phyloP scores from a whole-genome alignment of 257 asterid genomes.

The Solanum habrochaites region DNA sequence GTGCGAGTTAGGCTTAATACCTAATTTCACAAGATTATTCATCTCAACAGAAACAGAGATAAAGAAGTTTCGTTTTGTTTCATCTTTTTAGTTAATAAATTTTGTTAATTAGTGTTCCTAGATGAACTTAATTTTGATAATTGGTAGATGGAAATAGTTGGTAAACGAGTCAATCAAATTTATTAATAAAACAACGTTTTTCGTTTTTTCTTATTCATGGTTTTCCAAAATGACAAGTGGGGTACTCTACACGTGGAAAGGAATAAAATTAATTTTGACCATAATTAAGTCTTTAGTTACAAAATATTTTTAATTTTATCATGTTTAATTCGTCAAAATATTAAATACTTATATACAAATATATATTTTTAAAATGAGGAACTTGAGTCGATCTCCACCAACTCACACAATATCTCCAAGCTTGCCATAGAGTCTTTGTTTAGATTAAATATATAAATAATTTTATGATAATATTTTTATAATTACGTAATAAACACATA shows the following conservation, averaged over 20 bases:
- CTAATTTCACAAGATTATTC: too few relatives aligned
- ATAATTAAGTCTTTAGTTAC: background rate
- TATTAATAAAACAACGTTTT: background rate
- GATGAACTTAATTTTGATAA: background rate
- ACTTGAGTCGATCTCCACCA: background rate
- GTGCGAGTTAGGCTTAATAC: too few relatives aligned
- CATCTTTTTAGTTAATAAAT: background rate
- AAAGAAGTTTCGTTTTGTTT: background rate
- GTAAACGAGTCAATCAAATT: background rate
- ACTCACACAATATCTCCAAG: background rate
- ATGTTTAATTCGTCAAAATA: background rate
- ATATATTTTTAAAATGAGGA: too few relatives aligned
- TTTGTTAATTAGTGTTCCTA: background rate
- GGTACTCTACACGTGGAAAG: background rate
- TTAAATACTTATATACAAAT: too few relatives aligned
- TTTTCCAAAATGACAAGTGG: background rate
- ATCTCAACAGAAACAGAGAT: background rate
- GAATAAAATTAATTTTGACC: background rate
- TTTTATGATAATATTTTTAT: too few relatives aligned
- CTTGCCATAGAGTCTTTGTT: too few relatives aligned
- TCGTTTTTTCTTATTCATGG: background rate
- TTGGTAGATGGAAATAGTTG: background rate
- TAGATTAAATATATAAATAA: too few relatives aligned
- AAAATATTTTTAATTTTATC: background rate
- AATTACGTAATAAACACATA: background rate